Base-by-base conservation (phyloP, 257 asterid genomes). In the Mentha longifolia region DNA sequence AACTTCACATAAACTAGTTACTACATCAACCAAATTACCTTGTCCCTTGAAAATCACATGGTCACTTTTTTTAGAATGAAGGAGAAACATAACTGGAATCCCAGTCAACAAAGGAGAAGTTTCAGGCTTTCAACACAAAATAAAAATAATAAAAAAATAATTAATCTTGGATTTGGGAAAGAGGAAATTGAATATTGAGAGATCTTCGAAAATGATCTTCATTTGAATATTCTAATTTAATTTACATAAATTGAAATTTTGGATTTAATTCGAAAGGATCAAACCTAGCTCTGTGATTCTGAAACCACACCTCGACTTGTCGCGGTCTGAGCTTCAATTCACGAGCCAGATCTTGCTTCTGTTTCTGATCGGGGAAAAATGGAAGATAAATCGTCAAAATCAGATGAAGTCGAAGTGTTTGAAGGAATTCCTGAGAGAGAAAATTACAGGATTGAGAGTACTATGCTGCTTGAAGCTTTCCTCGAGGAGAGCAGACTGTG, bases 231-330 rank as follows among this genome's bases (percentile, higher is more conserved):
- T 28, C 2, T 28, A 28, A 28, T 28, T 28, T 28, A 2, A 28
- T 28, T 28, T 28, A 28, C 31, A 28, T 2, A 28, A 35, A 35
- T 35, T 12, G 9, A 56, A 7, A 20, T 54, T 56, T 7, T 37
- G 45, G 46, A 42, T 37, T 16, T 13, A 30, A 5, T 35, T 35
- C 8, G 9, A 35, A 9, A 35, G 33, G 9, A 50, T 65, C 59
- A 6, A 9, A 92, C 97, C 97, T 89, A 65, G 98, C 98, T 77
- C 98, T 82, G 67, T 97, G 83, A 70, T 92, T 92, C 79, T 92
- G 98, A 71, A 92, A 92, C 98, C 98, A 92, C 30, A 92, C 98
- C 79, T 92, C 98, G n/a, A 92, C 97, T 6, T 35, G 39, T 35
- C 39, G 6, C 39, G 39, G 39, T 35, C 39, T 35, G 39, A 35